Percentiles rank a stretch among this genome's conserved stretches.
Evolutionary conservation across 208 protist species (phyloP).

Genomic region (Leishmania tropica): DNA sequence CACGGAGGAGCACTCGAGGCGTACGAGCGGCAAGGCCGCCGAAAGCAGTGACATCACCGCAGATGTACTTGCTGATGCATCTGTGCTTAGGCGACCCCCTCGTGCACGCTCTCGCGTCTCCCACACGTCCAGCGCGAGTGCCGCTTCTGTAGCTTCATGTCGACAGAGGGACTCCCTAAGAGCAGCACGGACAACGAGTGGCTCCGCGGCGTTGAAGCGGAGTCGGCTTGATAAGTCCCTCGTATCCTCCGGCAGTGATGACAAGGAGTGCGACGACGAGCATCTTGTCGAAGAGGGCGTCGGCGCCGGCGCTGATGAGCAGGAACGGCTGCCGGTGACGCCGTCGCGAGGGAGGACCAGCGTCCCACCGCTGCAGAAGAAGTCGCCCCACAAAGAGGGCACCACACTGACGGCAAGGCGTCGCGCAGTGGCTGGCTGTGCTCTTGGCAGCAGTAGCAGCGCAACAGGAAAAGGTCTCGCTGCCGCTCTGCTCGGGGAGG

Average conservation of each 20-base stretch:
- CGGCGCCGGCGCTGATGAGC: not conserved
- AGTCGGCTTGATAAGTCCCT: not conserved
- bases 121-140: not conserved
- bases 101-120: not conserved
- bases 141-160: not conserved
- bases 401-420: not conserved
- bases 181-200: not conserved
- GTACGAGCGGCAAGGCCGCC: conserved; percentile 1
- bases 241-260: not conserved
- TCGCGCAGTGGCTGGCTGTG: not conserved
- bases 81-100: not conserved
- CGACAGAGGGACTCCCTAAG: not conserved
- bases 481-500: not conserved
- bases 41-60: not conserved
- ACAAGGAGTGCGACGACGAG: not conserved
- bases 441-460: not conserved
- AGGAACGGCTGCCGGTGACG: not conserved
- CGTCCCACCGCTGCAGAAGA: not conserved
- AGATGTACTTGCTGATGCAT: not conserved
- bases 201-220: not conserved
- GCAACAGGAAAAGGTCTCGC: not conserved
- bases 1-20: not conserved
- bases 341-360: not conserved
- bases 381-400: not conserved
- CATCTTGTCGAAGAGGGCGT: not conserved